A percentile compares a stretch with the other conserved stretches of the same genome.
phyloP scores from a whole-genome alignment of 345 rosid species.

The Rubroshorea leprosula region DNA sequence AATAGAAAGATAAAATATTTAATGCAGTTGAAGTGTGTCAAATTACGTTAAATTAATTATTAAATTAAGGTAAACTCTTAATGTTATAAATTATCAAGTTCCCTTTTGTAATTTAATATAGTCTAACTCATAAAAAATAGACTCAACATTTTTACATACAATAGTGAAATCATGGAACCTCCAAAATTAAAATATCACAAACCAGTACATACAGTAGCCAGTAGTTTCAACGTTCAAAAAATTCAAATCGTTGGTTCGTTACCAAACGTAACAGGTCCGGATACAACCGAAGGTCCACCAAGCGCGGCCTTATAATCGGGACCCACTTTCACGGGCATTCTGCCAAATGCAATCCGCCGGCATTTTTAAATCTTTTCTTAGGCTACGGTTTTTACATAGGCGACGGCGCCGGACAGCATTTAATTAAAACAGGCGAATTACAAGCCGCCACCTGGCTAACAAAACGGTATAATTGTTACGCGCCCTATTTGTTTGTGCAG shows the following conservation, averaged over 20 bases:
- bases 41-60: too few species aligned
- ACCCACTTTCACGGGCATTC: constrained; percentile 37
- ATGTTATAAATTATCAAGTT: too few species aligned
- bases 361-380: too few species aligned
- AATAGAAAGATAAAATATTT: too few species aligned
- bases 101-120: too few species aligned
- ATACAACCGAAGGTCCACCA: constrained; percentile 22
- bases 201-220: neutral
- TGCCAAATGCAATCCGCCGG: neutral
- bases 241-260: constrained; percentile 17
- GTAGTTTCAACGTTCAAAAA: constrained; percentile 18
- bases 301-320: constrained; percentile 34
- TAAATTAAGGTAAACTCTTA: too few species aligned
- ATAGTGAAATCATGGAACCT: too few species aligned
- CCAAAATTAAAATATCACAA: neutral
- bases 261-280: constrained; percentile 24
- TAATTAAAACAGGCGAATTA: neutral
- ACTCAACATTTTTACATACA: too few species aligned
- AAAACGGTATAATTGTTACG: neutral
- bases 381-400: too few species aligned
- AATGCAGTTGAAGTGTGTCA: too few species aligned
- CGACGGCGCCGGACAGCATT: neutral
- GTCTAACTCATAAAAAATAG: too few species aligned
- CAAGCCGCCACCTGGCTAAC: neutral
- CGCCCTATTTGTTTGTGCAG: neutral